Evolutionary conservation across 495 filamentous ascomycete species (phyloP).

Genomic region (Hypomontagnella submonticulosa): DNA sequence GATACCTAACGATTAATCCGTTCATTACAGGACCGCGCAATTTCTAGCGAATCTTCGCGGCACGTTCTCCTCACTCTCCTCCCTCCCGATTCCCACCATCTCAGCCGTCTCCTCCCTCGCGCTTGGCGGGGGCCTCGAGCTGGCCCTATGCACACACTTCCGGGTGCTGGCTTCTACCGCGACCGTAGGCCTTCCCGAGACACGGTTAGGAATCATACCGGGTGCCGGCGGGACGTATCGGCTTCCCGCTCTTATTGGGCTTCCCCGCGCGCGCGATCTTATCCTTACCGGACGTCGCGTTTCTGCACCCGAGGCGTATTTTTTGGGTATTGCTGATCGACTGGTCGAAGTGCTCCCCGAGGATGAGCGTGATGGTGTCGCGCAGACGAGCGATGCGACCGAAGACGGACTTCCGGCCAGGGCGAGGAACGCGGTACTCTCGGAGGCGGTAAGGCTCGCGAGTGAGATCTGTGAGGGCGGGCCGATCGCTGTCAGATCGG

Average conservation of each 20-base stretch:
- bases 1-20: constrained; percentile 13
- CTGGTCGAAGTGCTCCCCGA: constrained; percentile 77
- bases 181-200: constrained; percentile 86
- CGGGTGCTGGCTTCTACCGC: constrained; percentile 81
- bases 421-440: constrained; percentile 72
- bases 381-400: constrained; percentile 52
- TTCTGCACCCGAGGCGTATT: constrained; percentile 80
- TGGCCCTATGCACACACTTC: constrained; percentile 86
- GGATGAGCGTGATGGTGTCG: constrained; percentile 59
- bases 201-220: constrained; percentile 89
- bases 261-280: constrained; percentile 79
- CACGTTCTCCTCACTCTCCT: constrained; percentile 73
- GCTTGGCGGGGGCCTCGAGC: constrained; percentile 91
- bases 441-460: constrained; percentile 80
- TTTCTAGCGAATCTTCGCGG: constrained; percentile 81
- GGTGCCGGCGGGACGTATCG: constrained; percentile 94
- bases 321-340: constrained; percentile 84
- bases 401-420: constrained; percentile 49
- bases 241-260: constrained; percentile 79
- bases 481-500: constrained; percentile 80
- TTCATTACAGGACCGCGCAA: constrained; percentile 65
- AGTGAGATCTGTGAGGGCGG: constrained; percentile 86
- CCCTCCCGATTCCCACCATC: constrained; percentile 88
- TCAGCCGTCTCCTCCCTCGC: constrained; percentile 82
- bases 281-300: constrained; percentile 87